Base-by-base conservation (phyloP, 148 eudicot species). In the Diospyros lotus region DNA sequence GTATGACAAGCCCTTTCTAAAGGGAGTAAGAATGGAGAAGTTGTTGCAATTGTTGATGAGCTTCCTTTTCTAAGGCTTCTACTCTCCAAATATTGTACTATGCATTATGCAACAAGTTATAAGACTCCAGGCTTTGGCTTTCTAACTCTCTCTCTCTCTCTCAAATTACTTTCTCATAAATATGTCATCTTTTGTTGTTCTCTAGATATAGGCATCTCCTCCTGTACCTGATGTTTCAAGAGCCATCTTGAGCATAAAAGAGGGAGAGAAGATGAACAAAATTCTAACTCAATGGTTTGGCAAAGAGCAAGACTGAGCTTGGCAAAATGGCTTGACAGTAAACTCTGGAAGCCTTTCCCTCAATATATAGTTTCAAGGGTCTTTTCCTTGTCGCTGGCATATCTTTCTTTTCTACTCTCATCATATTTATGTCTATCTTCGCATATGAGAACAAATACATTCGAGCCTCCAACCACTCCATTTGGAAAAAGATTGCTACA, bases 191-290 rank as follows among this genome's bases (percentile, higher is more conserved):
- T 64, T 28, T 38, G 14, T 55, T 1, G 7, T 7, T 71, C 12
- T 15, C 10, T 58, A 12, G 10, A 10, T 72, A 12, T 78, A 80
- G 87, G 83, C 83, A 71, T 85, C 85, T 18, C 87, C 81, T 4
- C 43, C 82, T 6, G 83, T 82, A 45, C 69, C 86, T 52, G 97
- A 89, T 14, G 80, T 91, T 40, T 89, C 93, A 1, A 85, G 81
- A 14, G 78, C 74, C 45, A 74, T 91, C 56, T 76, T 89, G 72
- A 71, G 60, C 13, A 79, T 87, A 43, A 85, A 79, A 5, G 91
- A 86, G 76, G 89, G 84, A 60, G 77, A 75, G 1, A 75, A 83
- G 40, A 87, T 89, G 89, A 64, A 42, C 0, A 71, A 45, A 14
- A 82, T 89, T 6, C 66, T 80, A 68, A 76, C 52, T n/a, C 66